Evolutionary conservation across 768 basidiomycete species (phyloP).

Genomic region (Leucosporidium yakuticum): DNA sequence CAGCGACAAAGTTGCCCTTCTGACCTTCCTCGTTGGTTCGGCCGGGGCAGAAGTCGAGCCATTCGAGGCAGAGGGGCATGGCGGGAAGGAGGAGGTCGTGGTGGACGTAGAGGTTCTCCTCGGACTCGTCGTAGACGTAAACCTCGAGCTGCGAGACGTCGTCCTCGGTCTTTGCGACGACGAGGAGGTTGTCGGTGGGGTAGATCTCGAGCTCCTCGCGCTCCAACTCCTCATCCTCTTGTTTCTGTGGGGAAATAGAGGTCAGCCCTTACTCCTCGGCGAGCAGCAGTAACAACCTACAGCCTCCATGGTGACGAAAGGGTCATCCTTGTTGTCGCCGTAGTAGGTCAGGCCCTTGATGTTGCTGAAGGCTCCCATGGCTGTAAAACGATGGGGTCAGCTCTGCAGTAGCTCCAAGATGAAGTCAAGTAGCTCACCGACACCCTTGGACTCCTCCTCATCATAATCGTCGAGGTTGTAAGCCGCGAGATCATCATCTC

Average conservation of each 20-base stretch:
- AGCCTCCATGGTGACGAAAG: slow-evolving; percentile 92
- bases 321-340: slow-evolving; percentile 80
- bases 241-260: slow-evolving; percentile 49
- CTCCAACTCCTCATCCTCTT: slow-evolving; percentile 66
- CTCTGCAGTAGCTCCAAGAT: not conserved
- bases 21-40: slow-evolving; percentile 26
- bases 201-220: slow-evolving; percentile 81
- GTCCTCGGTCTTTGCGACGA: slow-evolving; percentile 90
- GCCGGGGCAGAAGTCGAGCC: slow-evolving; percentile 86
- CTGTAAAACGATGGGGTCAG: slow-evolving; percentile 17
- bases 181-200: slow-evolving; percentile 85
- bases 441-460: slow-evolving; percentile 55
- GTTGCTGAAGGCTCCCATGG: slow-evolving; percentile 75
- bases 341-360: slow-evolving; percentile 93
- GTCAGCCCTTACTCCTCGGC: not conserved
- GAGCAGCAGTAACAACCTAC: slow-evolving; percentile 48
- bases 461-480: slow-evolving; percentile 93
- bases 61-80: slow-evolving; percentile 96
- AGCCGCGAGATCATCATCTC: slow-evolving; percentile 65
- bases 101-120: slow-evolving; percentile 89
- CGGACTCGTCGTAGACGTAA: slow-evolving; percentile 77
- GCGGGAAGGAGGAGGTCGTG: slow-evolving; percentile 97
- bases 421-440: slow-evolving; percentile 38
- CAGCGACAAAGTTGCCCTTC: slow-evolving; percentile 73
- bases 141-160: slow-evolving; percentile 92